These are phyloP conservation scores for Poronia punctata DNA, from an alignment of 495 filamentous ascomycete genomes.

Conservation along the genomic window DNA sequence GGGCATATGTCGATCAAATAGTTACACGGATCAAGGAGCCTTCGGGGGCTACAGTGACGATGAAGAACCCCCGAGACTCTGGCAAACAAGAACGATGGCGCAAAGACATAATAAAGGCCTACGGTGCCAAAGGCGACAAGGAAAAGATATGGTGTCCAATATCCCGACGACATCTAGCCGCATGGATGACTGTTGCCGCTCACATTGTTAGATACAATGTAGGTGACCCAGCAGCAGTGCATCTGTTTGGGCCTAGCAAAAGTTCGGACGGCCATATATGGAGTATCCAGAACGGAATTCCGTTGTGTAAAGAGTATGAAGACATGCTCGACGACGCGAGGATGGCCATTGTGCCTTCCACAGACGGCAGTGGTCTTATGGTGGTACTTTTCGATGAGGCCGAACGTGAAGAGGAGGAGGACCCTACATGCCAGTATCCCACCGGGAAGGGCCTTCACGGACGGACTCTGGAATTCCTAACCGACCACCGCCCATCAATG, in stretches of 20 bases:
- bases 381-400: constrained; percentile 5
- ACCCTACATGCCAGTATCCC: constrained; percentile 1
- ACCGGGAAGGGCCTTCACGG: constrained; percentile 5
- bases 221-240: constrained; percentile 4
- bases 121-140: constrained; percentile 6
- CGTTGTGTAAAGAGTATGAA: constrained; percentile 3
- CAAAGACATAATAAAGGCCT: constrained; percentile 7
- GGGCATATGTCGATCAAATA: constrained; percentile 7
- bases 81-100: constrained; percentile 7
- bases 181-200: constrained; percentile 1
- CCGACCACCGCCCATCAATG: constrained; percentile 5
- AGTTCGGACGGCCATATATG: constrained; percentile 5
- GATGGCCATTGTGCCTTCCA: constrained; percentile 5
- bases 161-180: constrained; percentile 1
- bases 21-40: constrained; percentile 3
- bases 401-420: constrained; percentile 1
- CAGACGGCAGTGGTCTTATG: constrained; percentile 5
- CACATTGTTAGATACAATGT: constrained; percentile 11
- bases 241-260: constrained; percentile 5
- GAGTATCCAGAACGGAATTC: constrained; percentile 8
- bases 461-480: constrained; percentile 6
- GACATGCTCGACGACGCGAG: constrained; percentile 8
- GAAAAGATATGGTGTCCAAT: constrained; percentile 8
- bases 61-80: constrained; percentile 7
- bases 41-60: constrained; percentile 8